These are phyloP conservation scores for Athelia sp. DNA, from an alignment of 1,284 basidiomycete species.

Conservation along the genomic window DNA sequence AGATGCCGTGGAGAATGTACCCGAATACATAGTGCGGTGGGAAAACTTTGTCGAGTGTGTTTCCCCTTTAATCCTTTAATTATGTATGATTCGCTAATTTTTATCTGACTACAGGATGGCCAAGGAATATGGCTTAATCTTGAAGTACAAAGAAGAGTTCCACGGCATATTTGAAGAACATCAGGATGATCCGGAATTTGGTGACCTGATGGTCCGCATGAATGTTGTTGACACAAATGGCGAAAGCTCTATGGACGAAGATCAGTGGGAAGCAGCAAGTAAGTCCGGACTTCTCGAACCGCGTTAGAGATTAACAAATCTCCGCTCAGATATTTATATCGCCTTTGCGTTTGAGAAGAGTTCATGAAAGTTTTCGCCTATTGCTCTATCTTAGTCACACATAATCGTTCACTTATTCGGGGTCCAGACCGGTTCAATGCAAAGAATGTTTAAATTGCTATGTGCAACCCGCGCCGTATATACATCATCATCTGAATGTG, in stretches of 20 bases:
- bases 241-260: slow-evolving; percentile 85
- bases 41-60: slow-evolving; percentile 83
- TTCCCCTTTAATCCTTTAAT: slow-evolving; percentile 9
- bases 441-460: no score
- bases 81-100: slow-evolving; percentile 2
- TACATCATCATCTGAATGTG: no score
- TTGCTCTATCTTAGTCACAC: background rate
- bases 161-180: slow-evolving; percentile 83
- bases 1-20: slow-evolving; percentile 96
- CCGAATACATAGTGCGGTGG: slow-evolving; percentile 96
- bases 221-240: slow-evolving; percentile 81
- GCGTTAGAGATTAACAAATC: slow-evolving; percentile 1
- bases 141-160: slow-evolving; percentile 84
- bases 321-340: slow-evolving; percentile 68
- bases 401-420: background rate
- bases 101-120: slow-evolving; percentile 60
- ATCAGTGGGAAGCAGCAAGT: slow-evolving; percentile 97
- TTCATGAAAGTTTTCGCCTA: slow-evolving; percentile 9
- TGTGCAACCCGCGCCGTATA: no score
- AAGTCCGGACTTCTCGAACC: slow-evolving; percentile 30
- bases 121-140: slow-evolving; percentile 72
- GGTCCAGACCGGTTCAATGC: background rate
- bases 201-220: slow-evolving; percentile 79
- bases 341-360: slow-evolving; percentile 78
- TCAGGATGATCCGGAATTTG: slow-evolving; percentile 71